Conservation (phyloP, 1,284 basidiomycete genomes). For the Ceratobasidium papillatum region DNA sequence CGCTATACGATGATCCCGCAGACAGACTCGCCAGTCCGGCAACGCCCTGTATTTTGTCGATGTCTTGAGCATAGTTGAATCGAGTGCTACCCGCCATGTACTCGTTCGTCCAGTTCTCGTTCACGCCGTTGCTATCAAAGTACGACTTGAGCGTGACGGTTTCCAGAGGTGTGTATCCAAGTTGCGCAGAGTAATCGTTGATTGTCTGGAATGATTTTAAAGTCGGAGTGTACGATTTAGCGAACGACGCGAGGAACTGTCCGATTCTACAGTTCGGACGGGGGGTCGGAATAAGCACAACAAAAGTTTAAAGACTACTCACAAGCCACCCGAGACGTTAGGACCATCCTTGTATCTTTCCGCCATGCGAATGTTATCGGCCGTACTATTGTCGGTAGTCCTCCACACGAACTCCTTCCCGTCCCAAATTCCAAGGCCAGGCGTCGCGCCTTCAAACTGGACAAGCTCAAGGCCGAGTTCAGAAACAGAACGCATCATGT, state of each 20-base stretch:
- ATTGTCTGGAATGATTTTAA: slow-evolving; percentile 54
- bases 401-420: slow-evolving; percentile 68
- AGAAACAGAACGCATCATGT: slow-evolving; percentile 80
- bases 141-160: slow-evolving; percentile 68
- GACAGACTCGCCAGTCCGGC: slow-evolving; percentile 81
- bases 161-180: slow-evolving; percentile 66
- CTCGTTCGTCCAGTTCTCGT: slow-evolving; percentile 73
- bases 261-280: slow-evolving; percentile 69
- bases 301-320: slow-evolving; percentile 47
- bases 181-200: slow-evolving; percentile 59
- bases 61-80: slow-evolving; percentile 88
- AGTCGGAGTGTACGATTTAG: slow-evolving; percentile 19
- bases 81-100: slow-evolving; percentile 84
- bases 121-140: slow-evolving; percentile 65
- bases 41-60: slow-evolving; percentile 80
- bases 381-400: slow-evolving; percentile 21
- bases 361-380: slow-evolving; percentile 23
- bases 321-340: slow-evolving; percentile 59
- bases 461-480: slow-evolving; percentile 78
- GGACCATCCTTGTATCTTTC: slow-evolving; percentile 32
- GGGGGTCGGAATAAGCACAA: background rate
- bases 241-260: slow-evolving; percentile 54
- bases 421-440: slow-evolving; percentile 80
- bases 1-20: slow-evolving; percentile 69
- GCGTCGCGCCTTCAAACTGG: slow-evolving; percentile 63